These are phyloP conservation scores for Paralagenidium karlingii DNA, from an alignment of 352 stramenopile genomes.

Conservation along the genomic window DNA sequence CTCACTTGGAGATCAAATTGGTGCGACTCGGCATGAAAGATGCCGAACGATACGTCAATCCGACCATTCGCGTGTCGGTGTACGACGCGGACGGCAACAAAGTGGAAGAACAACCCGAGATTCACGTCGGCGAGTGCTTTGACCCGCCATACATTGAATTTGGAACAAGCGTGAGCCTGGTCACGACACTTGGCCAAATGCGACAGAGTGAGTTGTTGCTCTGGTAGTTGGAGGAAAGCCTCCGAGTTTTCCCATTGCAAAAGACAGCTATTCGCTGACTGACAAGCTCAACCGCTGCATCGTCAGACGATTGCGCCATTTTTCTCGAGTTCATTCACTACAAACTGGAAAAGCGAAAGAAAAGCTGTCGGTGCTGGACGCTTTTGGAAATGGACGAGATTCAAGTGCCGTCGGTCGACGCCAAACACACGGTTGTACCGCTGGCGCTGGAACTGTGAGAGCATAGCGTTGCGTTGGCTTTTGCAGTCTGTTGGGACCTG, in stretches of 20 bases:
- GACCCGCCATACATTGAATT: slow-evolving; percentile 40
- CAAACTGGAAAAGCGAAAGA: slow-evolving; percentile 66
- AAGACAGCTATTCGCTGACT: background rate
- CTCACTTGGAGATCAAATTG: slow-evolving; percentile 40
- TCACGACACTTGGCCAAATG: slow-evolving; percentile 35
- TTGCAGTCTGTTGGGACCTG: no score
- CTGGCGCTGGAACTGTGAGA: slow-evolving; percentile 44
- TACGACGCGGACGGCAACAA: slow-evolving; percentile 29
- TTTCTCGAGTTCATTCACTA: slow-evolving; percentile 70
- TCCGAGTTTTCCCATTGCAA: background rate
- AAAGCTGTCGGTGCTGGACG: slow-evolving; percentile 62
- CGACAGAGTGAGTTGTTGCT: slow-evolving; percentile 39
- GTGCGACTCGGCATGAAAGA: slow-evolving; percentile 53
- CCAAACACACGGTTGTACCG: slow-evolving; percentile 6
- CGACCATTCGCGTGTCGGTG: slow-evolving; percentile 48
- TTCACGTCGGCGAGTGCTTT: slow-evolving; percentile 15
- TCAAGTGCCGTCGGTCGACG: no score
- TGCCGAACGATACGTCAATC: slow-evolving; percentile 40
- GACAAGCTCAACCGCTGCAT: background rate
- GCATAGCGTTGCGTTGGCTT: no score
- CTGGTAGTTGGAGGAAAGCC: background rate
- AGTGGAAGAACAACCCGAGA: slow-evolving; percentile 46
- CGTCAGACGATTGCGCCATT: slow-evolving; percentile 32
- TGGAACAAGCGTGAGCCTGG: slow-evolving; percentile 17
- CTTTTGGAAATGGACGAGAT: slow-evolving; percentile 64